Evolutionary conservation across 2,329 filamentous ascomycete species (phyloP).

Genomic region (Penicillium sp.): DNA sequence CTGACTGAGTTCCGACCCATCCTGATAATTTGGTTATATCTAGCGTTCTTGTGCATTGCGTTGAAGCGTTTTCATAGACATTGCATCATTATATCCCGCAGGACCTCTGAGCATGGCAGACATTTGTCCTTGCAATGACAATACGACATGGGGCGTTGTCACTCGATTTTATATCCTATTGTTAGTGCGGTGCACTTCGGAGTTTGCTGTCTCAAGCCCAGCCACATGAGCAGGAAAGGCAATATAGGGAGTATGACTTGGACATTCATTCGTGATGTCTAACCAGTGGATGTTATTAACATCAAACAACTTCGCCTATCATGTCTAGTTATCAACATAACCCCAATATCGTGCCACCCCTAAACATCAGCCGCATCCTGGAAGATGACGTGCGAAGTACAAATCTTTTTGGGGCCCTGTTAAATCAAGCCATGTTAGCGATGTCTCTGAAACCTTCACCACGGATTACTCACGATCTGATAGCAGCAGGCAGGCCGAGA

Average conservation of each 20-base stretch:
- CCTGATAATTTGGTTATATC: not conserved
- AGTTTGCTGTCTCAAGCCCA: no score
- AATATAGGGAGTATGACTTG: not conserved
- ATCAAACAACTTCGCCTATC: slow-evolving; percentile 5
- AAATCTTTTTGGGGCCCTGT: slow-evolving; percentile 28
- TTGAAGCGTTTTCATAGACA: slow-evolving; percentile 6
- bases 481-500: slow-evolving; percentile 34
- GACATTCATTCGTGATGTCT: slow-evolving; percentile 7
- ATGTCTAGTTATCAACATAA: not conserved
- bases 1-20: slow-evolving; percentile 7
- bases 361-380: slow-evolving; percentile 19
- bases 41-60: slow-evolving; percentile 12
- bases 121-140: no score
- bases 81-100: slow-evolving; percentile 3
- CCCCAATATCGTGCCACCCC: not conserved
- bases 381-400: slow-evolving; percentile 27
- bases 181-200: no score
- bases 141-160: no score
- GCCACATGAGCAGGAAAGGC: no score
- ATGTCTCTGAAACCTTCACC: not conserved
- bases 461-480: slow-evolving; percentile 25
- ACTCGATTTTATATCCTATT: no score
- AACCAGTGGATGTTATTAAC: slow-evolving; percentile 14
- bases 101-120: not conserved
- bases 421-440: not conserved